Evolutionary conservation across 805 yeast species (phyloP).

Genomic region (Dipodascus albidus): DNA sequence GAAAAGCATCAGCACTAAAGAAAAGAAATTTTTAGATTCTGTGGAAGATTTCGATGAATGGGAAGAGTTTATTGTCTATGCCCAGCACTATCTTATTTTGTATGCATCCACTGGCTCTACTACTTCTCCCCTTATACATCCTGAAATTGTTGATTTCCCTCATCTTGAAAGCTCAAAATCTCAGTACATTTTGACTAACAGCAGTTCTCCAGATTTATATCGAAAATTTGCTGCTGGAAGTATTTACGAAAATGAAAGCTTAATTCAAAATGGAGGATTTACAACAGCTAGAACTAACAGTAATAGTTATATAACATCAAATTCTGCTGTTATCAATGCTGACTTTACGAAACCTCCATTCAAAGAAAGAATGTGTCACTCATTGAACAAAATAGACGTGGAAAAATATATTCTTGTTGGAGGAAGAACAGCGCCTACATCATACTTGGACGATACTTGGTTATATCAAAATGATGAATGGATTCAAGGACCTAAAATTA

Average conservation of each 20-base stretch:
- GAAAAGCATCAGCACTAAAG: conserved; percentile 28
- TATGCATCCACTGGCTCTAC: conserved; percentile 44
- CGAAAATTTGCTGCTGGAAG: conserved; percentile 35
- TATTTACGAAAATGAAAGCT: conserved; percentile 3
- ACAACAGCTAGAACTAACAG: conserved; percentile 13
- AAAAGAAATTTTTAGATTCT: conserved; percentile 31
- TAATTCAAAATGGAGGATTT: conserved; percentile 29
- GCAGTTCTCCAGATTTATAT: conserved; percentile 10
- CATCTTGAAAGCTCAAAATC: conserved; percentile 6
- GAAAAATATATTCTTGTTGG: conserved; percentile 38
- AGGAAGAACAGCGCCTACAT: conserved; percentile 55
- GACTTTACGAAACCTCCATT: conserved; percentile 19
- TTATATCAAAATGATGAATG: conserved; percentile 27
- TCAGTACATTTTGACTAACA: neutral
- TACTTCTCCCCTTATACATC: neutral
- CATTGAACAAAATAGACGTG: conserved; percentile 28
- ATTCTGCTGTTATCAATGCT: conserved; percentile 2
- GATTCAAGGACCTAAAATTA: conserved; percentile 30
- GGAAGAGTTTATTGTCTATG: conserved; percentile 67
- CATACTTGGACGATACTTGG: conserved; percentile 36
- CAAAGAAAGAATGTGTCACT: conserved; percentile 43
- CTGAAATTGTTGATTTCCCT: neutral
- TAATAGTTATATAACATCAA: conserved; percentile 7
- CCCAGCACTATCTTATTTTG: conserved; percentile 61
- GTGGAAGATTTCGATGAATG: conserved; percentile 73